Percentiles rank a stretch among this genome's conserved stretches.
These are phyloP conservation scores for Meira nashicola DNA, from an alignment of 1,284 basidiomycete genomes.

Conservation along the genomic window DNA sequence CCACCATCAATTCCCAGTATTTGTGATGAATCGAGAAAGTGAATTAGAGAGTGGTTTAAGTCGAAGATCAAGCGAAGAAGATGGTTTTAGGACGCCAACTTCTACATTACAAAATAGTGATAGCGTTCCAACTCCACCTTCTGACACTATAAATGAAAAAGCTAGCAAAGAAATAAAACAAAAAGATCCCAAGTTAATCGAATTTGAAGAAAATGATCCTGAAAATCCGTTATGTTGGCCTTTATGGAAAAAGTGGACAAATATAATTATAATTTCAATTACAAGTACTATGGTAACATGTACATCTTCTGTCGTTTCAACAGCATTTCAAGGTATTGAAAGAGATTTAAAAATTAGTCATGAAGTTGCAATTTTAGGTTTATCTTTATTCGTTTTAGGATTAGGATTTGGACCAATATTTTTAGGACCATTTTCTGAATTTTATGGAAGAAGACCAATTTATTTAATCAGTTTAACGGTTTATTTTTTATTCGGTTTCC, in stretches of 20 bases:
- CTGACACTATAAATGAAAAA: no score
- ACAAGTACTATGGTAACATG: neutral
- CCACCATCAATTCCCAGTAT: no score
- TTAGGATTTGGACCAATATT: slow-evolving; percentile 43
- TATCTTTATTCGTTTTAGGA: slow-evolving; percentile 35
- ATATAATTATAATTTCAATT: slow-evolving; percentile 26
- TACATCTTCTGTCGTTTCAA: neutral
- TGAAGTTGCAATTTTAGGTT: slow-evolving; percentile 27
- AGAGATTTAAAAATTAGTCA: neutral
- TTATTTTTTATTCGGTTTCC: slow-evolving; percentile 30
- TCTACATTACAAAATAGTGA: no score
- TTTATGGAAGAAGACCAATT: slow-evolving; percentile 28
- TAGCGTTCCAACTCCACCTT: no score
- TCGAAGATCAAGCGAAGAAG: no score
- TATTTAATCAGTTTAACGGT: slow-evolving; percentile 31
- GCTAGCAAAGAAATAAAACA: no score
- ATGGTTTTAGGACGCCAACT: no score
- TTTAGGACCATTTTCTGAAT: slow-evolving; percentile 46
- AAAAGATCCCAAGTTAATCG: no score
- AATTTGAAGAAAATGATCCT: slow-evolving; percentile 23
- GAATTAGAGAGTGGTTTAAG: no score
- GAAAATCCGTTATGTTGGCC: slow-evolving; percentile 40
- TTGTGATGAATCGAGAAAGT: no score
- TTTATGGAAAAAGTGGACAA: slow-evolving; percentile 25
- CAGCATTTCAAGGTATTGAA: neutral